phyloP scores from a whole-genome alignment of 2,329 filamentous ascomycete genomes.

The Aspergillus puulaauensis region DNA sequence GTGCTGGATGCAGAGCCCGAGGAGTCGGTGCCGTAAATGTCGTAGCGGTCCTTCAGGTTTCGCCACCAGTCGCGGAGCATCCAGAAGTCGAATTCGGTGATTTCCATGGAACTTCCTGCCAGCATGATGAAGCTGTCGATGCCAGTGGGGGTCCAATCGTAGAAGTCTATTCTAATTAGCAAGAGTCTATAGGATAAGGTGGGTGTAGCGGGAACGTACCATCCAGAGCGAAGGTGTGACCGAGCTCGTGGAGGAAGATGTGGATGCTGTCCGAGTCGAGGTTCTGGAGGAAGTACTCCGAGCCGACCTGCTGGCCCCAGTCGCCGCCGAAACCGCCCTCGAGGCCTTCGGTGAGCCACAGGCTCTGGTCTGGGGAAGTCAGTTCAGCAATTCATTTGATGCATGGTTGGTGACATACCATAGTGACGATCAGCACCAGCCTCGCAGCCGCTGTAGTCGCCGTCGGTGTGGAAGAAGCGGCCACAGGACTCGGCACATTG shows the following conservation, averaged over 20 bases:
- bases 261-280: slow-evolving; percentile 13
- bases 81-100: slow-evolving; percentile 18
- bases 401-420: neutral
- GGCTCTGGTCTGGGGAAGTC: slow-evolving; percentile 11
- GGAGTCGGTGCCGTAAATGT: neutral
- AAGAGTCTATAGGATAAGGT: neutral
- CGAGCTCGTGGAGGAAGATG: slow-evolving; percentile 18
- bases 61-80: slow-evolving; percentile 20
- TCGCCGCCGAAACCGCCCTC: slow-evolving; percentile 17
- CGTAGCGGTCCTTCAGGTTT: slow-evolving; percentile 16
- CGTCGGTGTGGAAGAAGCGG: slow-evolving; percentile 17
- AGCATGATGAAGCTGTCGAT: slow-evolving; percentile 17
- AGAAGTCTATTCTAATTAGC: slow-evolving; percentile 11
- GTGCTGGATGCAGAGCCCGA: neutral
- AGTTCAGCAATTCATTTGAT: neutral
- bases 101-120: slow-evolving; percentile 15
- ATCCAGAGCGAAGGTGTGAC: slow-evolving; percentile 18
- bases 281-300: slow-evolving; percentile 16
- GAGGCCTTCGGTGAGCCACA: slow-evolving; percentile 20
- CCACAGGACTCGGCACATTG: slow-evolving; percentile 15
- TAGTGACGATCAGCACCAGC: slow-evolving; percentile 15
- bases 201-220: neutral
- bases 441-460: slow-evolving; percentile 13
- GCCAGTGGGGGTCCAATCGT: slow-evolving; percentile 18
- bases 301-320: slow-evolving; percentile 18